Conservation (phyloP, 768 basidiomycete species). For the Leccinellum luteum region DNA sequence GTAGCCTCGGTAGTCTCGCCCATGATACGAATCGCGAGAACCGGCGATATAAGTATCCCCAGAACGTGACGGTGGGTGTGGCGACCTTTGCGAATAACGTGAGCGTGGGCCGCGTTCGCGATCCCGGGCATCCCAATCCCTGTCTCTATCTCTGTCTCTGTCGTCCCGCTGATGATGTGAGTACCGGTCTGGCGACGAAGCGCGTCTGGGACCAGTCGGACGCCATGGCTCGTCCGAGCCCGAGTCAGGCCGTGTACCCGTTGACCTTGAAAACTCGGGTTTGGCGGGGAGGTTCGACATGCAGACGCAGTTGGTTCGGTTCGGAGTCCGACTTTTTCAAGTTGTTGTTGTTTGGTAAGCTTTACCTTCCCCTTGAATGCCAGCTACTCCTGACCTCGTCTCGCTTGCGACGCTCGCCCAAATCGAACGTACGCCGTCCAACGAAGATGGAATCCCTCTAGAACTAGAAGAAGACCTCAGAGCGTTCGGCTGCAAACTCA, state of each 20-base stretch:
- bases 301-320: no score
- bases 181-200: conserved; percentile 25
- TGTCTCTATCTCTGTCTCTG: conserved; percentile 21
- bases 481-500: conserved; percentile 89
- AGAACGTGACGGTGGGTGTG: conserved; percentile 9
- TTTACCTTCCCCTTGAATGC: conserved; percentile 35
- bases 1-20: conserved; percentile 18
- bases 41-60: conserved; percentile 15
- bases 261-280: conserved; percentile 29
- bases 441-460: conserved; percentile 74
- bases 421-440: conserved; percentile 76
- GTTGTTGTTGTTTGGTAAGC: conserved; percentile 20
- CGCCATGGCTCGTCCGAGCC: conserved; percentile 25
- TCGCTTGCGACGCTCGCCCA: conserved; percentile 83
- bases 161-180: conserved; percentile 21
- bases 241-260: conserved; percentile 16
- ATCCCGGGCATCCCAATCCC: conserved; percentile 14
- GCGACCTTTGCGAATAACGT: conserved; percentile 18
- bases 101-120: conserved; percentile 7
- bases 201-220: conserved; percentile 12
- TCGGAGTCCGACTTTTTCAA: neutral
- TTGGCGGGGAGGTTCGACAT: conserved; percentile 32
- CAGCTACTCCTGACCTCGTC: conserved; percentile 49
- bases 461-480: conserved; percentile 87
- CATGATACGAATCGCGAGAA: conserved; percentile 19